phyloP scores from a whole-genome alignment of 2,329 filamentous ascomycete genomes.

The Mariannaea elegans region DNA sequence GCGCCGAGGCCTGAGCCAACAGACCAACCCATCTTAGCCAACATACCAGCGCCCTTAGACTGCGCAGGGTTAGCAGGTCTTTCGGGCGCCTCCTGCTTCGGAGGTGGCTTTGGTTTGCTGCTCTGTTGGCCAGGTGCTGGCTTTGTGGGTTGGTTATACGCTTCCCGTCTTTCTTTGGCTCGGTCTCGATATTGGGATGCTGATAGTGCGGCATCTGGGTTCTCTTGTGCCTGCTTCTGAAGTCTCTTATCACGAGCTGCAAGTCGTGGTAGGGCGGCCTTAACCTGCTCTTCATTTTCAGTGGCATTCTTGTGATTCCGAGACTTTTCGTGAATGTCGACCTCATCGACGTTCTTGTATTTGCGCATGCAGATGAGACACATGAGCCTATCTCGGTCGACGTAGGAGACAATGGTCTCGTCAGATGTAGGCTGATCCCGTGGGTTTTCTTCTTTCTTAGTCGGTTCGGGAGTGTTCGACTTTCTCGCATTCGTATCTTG shows the following conservation, averaged over 20 bases:
- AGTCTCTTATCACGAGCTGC: constrained; percentile 50
- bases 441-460: constrained; percentile 1
- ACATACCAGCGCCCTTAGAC: constrained; percentile 72
- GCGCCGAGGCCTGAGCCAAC: constrained; percentile 72
- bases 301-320: constrained; percentile 53
- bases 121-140: constrained; percentile 51
- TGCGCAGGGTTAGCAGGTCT: constrained; percentile 45
- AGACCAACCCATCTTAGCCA: constrained; percentile 79
- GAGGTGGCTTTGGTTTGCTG: constrained; percentile 41
- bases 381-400: constrained; percentile 61
- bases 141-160: constrained; percentile 68
- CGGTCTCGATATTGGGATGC: constrained; percentile 67
- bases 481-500: constrained; percentile 19
- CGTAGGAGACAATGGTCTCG: constrained; percentile 57
- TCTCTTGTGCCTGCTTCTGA: constrained; percentile 42
- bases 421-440: constrained; percentile 2
- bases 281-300: constrained; percentile 54
- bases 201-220: constrained; percentile 35
- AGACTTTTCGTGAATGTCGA: constrained; percentile 53
- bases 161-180: constrained; percentile 71
- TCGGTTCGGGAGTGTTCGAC: constrained; percentile 22
- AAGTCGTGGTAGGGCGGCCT: constrained; percentile 55
- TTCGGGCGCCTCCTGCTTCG: constrained; percentile 32
- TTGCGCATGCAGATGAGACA: constrained; percentile 58
- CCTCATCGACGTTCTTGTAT: constrained; percentile 54